Evolutionary conservation across 192 early-diverging fungal species (phyloP).

Genomic region (Backusella tarrabulga): DNA sequence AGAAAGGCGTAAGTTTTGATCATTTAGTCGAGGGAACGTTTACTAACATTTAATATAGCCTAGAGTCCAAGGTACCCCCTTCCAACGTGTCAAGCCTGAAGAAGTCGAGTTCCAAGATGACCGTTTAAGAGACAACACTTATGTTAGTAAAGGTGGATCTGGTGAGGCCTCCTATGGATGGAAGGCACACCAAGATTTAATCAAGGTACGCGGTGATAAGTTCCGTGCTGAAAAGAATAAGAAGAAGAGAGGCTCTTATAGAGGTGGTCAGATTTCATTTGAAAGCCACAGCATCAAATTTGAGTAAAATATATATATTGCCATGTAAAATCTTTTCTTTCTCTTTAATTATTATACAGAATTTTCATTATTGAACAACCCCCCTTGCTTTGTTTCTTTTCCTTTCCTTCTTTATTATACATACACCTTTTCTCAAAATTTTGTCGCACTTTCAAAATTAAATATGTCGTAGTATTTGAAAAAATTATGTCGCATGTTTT

Average conservation of each 20-base stretch:
- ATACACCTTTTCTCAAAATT: too few species aligned
- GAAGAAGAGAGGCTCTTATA: constrained; percentile 95
- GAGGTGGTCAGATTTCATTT: constrained; percentile 87
- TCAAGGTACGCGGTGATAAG: constrained; percentile 84
- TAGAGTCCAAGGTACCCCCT: constrained; percentile 55
- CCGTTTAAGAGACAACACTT: constrained; percentile 83
- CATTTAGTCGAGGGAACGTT: background rate
- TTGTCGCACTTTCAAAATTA: too few species aligned
- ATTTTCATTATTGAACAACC: background rate
- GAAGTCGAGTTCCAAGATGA: constrained; percentile 81
- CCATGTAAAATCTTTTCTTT: background rate
- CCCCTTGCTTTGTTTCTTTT: background rate
- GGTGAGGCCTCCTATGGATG: constrained; percentile 77
- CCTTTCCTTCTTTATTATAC: background rate
- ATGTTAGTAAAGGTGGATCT: constrained; percentile 64
- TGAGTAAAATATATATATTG: constrained; percentile 22
- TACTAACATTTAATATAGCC: background rate
- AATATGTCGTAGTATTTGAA: too few species aligned
- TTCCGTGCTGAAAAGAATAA: constrained; percentile 97
- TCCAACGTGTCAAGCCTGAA: constrained; percentile 80
- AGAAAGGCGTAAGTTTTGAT: background rate
- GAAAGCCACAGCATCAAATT: constrained; percentile 91
- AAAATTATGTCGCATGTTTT: too few species aligned
- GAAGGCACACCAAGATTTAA: constrained; percentile 91
- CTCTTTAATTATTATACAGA: background rate